These are phyloP conservation scores for Claviceps paspali DNA, from an alignment of 2,329 filamentous ascomycete genomes.

Conservation along the genomic window DNA sequence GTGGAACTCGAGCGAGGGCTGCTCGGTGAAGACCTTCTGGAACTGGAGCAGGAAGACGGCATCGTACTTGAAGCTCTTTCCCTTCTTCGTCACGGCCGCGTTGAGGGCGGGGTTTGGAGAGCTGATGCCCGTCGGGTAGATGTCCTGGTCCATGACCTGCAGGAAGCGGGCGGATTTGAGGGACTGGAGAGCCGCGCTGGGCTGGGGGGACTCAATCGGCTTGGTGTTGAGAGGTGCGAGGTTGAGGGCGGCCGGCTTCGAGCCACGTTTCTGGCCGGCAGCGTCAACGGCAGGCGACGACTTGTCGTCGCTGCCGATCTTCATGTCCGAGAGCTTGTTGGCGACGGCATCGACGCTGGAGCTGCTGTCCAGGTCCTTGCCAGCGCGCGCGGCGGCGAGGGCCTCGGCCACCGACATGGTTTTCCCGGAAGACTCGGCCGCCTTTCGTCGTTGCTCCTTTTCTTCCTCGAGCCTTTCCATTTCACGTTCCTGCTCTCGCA, in stretches of 20 bases:
- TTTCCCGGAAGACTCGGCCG: slow-evolving; percentile 34
- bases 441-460: slow-evolving; percentile 40
- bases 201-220: slow-evolving; percentile 77
- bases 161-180: slow-evolving; percentile 86
- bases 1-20: slow-evolving; percentile 88
- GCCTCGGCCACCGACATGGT: slow-evolving; percentile 35
- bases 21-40: slow-evolving; percentile 90
- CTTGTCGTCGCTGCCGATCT: slow-evolving; percentile 23
- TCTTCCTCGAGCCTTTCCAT: slow-evolving; percentile 61
- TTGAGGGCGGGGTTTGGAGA: slow-evolving; percentile 91
- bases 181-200: slow-evolving; percentile 84
- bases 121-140: slow-evolving; percentile 70
- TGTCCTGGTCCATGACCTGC: slow-evolving; percentile 58
- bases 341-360: slow-evolving; percentile 24
- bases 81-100: slow-evolving; percentile 60
- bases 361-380: slow-evolving; percentile 23
- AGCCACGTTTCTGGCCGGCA: slow-evolving; percentile 39
- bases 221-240: slow-evolving; percentile 69
- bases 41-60: slow-evolving; percentile 93
- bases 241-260: slow-evolving; percentile 80
- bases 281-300: slow-evolving; percentile 23
- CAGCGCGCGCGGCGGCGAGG: slow-evolving; percentile 24
- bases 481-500: slow-evolving; percentile 57
- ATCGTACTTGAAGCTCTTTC: slow-evolving; percentile 83
- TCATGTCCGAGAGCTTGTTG: slow-evolving; percentile 37